Evolutionary conservation across 352 stramenopile species (phyloP).

Genomic region (Phytopythium boreale): DNA sequence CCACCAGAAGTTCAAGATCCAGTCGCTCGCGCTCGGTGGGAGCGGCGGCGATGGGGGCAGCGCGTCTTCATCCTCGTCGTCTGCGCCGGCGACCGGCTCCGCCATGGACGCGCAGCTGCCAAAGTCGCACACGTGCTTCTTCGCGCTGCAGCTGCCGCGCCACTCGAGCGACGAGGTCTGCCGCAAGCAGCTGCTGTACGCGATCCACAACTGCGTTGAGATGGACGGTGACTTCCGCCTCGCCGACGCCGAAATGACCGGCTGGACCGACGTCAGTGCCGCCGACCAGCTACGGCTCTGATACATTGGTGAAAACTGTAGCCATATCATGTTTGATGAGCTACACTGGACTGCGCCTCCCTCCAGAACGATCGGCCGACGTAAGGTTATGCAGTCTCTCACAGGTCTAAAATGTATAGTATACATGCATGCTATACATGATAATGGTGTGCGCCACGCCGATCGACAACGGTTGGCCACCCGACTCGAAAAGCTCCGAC

Average conservation of each 20-base stretch:
- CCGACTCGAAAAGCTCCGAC: not conserved
- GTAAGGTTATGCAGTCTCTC: no score
- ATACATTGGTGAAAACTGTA: not conserved
- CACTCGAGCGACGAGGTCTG: constrained; percentile 81
- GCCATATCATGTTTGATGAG: not conserved
- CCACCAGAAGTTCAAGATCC: constrained; percentile 87
- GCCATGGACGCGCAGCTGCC: constrained; percentile 65
- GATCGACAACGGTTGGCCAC: not conserved
- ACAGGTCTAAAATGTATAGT: no score
- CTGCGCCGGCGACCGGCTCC: not conserved
- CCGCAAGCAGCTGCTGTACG: constrained; percentile 66
- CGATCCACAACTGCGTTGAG: constrained; percentile 83
- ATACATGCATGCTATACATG: no score
- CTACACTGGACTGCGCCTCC: no score
- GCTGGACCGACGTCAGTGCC: constrained; percentile 63
- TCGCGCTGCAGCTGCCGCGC: constrained; percentile 71
- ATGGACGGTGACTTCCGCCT: constrained; percentile 89
- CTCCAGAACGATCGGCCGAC: no score
- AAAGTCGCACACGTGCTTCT: constrained; percentile 90
- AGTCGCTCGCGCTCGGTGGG: constrained; percentile 39
- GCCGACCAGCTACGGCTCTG: constrained; percentile 64
- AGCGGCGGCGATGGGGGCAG: constrained; percentile 8
- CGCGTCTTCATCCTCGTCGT: not conserved
- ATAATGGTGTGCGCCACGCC: no score
- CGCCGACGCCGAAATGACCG: constrained; percentile 77